Evolutionary conservation across 768 basidiomycete species (phyloP).

Genomic region (Xanthoconium purpureum): DNA sequence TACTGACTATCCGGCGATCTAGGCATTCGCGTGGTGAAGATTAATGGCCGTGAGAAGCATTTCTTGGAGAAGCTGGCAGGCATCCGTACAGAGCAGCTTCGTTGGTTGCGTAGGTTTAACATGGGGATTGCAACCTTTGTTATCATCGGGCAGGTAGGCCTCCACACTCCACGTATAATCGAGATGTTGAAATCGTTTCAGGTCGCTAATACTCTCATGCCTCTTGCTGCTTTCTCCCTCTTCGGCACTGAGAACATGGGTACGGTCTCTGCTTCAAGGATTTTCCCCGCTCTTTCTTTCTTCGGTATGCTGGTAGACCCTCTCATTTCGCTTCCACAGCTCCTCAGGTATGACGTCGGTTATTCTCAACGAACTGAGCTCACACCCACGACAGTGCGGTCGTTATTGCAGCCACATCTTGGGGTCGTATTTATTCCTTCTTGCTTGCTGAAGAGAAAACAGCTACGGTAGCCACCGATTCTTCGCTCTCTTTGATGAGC

Average conservation of each 20-base stretch:
- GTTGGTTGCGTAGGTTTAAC: constrained; percentile 26
- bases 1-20: neutral
- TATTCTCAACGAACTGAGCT: neutral
- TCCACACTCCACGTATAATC: neutral
- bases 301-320: constrained; percentile 33
- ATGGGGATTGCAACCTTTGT: constrained; percentile 24
- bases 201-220: constrained; percentile 30
- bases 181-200: constrained; percentile 9
- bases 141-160: constrained; percentile 23
- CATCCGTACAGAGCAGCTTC: constrained; percentile 25
- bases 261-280: constrained; percentile 13
- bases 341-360: constrained; percentile 21
- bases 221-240: constrained; percentile 31
- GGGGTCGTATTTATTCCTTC: constrained; percentile 29
- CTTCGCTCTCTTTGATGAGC: constrained; percentile 1
- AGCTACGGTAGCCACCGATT: neutral
- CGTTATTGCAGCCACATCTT: constrained; percentile 26
- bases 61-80: constrained; percentile 22
- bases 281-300: constrained; percentile 32
- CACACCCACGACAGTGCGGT: constrained; percentile 15
- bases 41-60: constrained; percentile 27
- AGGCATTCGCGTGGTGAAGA: constrained; percentile 28
- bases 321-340: constrained; percentile 28
- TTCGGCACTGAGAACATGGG: constrained; percentile 30
- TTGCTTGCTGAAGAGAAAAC: constrained; percentile 26